A percentile compares a stretch with the other conserved stretches of the same genome.
These are phyloP conservation scores for Pichia cephalocereana DNA, from an alignment of 805 yeast species.

Conservation along the genomic window DNA sequence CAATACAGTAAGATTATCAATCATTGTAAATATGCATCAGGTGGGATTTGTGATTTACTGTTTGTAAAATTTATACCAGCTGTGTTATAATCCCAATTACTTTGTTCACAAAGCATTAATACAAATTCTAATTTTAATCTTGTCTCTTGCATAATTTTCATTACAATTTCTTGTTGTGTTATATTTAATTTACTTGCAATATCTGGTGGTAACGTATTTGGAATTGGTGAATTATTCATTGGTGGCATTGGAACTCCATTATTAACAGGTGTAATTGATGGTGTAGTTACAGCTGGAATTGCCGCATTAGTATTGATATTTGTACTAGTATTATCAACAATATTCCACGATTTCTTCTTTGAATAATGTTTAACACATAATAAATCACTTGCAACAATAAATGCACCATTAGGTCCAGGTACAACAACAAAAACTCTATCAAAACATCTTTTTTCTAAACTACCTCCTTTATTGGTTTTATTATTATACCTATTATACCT, in stretches of 20 bases:
- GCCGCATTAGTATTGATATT: conserved; percentile 10
- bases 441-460: conserved; percentile 60
- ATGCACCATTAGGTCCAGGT: conserved; percentile 54
- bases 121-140: conserved; percentile 73
- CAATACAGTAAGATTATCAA: background rate
- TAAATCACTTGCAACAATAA: conserved; percentile 83
- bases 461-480: conserved; percentile 14
- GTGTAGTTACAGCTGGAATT: background rate
- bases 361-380: conserved; percentile 56
- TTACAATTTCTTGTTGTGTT: conserved; percentile 54
- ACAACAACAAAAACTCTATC: conserved; percentile 78
- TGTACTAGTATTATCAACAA: too few species aligned
- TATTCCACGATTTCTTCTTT: conserved; percentile 47
- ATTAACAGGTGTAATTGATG: background rate
- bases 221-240: conserved; percentile 6
- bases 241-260: background rate
- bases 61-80: conserved; percentile 65
- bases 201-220: conserved; percentile 38
- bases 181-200: conserved; percentile 40
- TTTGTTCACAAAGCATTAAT: conserved; percentile 76
- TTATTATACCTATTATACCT: conserved; percentile 19
- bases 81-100: conserved; percentile 68
- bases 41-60: conserved; percentile 46
- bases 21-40: conserved; percentile 36
- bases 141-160: conserved; percentile 61